Evolutionary conservation across 1,139 yeast genomes (phyloP).

Genomic region (Zygosaccharomyces pseudobailii): DNA sequence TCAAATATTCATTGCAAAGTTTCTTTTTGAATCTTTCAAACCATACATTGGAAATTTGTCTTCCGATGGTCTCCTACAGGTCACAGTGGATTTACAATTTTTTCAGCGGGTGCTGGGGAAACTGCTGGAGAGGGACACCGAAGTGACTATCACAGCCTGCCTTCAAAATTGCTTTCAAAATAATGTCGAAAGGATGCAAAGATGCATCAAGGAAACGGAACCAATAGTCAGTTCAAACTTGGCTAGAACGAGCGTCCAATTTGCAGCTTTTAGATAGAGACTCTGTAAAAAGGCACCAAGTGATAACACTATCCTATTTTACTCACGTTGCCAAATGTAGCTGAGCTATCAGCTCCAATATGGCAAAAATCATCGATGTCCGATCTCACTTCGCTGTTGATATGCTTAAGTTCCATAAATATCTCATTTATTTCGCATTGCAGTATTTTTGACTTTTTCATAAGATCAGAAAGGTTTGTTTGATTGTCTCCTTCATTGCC

Average conservation of each 20-base stretch:
- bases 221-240: constrained; percentile 32
- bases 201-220: constrained; percentile 30
- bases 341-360: constrained; percentile 11
- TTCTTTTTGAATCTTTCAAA: constrained; percentile 43
- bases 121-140: constrained; percentile 30
- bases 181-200: constrained; percentile 26
- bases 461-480: constrained; percentile 4
- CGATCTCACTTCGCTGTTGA: constrained; percentile 23
- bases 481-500: background rate
- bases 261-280: constrained; percentile 29
- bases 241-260: constrained; percentile 31
- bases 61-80: constrained; percentile 36
- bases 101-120: constrained; percentile 33
- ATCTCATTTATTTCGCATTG: constrained; percentile 26
- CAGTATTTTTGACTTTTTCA: constrained; percentile 16
- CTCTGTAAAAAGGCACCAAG: background rate
- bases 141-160: constrained; percentile 30
- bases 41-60: constrained; percentile 34
- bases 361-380: constrained; percentile 32
- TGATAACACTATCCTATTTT: background rate
- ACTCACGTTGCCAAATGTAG: constrained; percentile 3
- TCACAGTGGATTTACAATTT: constrained; percentile 38
- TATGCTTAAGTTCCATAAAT: constrained; percentile 18
- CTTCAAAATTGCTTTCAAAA: constrained; percentile 34
- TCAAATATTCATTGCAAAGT: constrained; percentile 42